These are phyloP conservation scores for Metschnikowia aberdeeniae DNA, from an alignment of 805 yeast species.

Conservation along the genomic window DNA sequence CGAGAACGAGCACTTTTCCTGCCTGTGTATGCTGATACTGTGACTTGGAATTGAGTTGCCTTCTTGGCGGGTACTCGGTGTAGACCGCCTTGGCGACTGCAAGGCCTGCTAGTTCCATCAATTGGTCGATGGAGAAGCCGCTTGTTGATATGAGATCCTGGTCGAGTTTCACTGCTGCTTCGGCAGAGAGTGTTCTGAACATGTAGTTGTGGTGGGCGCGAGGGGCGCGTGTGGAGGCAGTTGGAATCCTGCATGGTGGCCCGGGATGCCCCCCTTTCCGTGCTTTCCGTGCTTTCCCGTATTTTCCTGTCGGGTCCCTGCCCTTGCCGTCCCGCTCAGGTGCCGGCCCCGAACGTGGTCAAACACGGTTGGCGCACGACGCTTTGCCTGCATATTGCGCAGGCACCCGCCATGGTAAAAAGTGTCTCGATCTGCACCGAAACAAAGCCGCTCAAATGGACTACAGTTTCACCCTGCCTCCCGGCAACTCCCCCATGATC, in stretches of 20 bases:
- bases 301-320: no score
- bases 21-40: slow-evolving; percentile 5
- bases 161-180: slow-evolving; percentile 73
- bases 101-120: slow-evolving; percentile 95
- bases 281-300: no score
- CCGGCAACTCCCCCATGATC: slow-evolving; percentile 40
- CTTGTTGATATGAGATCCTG: slow-evolving; percentile 81
- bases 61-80: slow-evolving; percentile 55
- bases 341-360: no score
- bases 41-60: neutral
- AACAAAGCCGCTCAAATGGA: slow-evolving; percentile 13
- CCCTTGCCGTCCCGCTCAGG: no score
- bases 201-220: neutral
- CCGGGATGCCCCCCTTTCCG: no score
- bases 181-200: slow-evolving; percentile 33
- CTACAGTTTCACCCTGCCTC: slow-evolving; percentile 26
- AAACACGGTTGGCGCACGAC: no score
- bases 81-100: slow-evolving; percentile 87
- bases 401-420: neutral
- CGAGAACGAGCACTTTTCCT: slow-evolving; percentile 56
- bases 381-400: no score
- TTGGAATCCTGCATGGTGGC: no score
- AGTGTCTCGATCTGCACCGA: neutral
- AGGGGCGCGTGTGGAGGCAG: no score
- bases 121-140: slow-evolving; percentile 78